Conservation (phyloP, 1,284 basidiomycete species). For the Microbotryum silenes-acaulis region DNA sequence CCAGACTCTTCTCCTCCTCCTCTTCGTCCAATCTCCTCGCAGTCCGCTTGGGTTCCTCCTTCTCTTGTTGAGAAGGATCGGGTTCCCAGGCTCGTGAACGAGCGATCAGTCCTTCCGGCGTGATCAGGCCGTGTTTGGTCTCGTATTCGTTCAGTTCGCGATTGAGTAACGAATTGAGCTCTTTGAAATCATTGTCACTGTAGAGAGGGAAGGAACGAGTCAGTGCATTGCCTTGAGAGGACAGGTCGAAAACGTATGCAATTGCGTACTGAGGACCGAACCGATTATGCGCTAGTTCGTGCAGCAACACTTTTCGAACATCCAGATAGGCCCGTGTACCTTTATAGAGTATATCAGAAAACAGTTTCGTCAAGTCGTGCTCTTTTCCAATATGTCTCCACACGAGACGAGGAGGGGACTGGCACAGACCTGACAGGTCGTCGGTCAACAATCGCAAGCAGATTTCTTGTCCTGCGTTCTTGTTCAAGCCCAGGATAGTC, state of each 20-base stretch:
- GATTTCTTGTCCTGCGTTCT: slow-evolving; percentile 48
- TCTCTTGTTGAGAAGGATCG: background rate
- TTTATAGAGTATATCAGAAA: slow-evolving; percentile 58
- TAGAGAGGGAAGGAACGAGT: background rate
- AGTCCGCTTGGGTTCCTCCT: background rate
- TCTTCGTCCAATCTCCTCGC: slow-evolving; percentile 10
- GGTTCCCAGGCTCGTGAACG: background rate
- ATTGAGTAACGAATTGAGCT: slow-evolving; percentile 64
- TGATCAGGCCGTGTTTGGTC: slow-evolving; percentile 31
- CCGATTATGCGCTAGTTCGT: slow-evolving; percentile 66
- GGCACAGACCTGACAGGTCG: slow-evolving; percentile 14
- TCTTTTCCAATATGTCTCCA: slow-evolving; percentile 37
- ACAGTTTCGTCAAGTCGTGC: slow-evolving; percentile 54
- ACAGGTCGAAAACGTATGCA: background rate
- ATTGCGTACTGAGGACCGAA: slow-evolving; percentile 59
- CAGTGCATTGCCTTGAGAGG: background rate
- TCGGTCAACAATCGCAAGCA: slow-evolving; percentile 30
- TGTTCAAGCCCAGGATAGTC: slow-evolving; percentile 60
- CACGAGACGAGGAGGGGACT: slow-evolving; percentile 1
- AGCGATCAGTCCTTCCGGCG: slow-evolving; percentile 4
- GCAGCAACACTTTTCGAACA: slow-evolving; percentile 59
- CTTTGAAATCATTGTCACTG: slow-evolving; percentile 53
- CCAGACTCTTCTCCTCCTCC: slow-evolving; percentile 2
- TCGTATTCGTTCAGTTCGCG: slow-evolving; percentile 63
- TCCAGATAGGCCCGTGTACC: slow-evolving; percentile 61